These are phyloP conservation scores for Yamadazyma atmosphaerica DNA, from an alignment of 1,139 yeast species.

Conservation along the genomic window DNA sequence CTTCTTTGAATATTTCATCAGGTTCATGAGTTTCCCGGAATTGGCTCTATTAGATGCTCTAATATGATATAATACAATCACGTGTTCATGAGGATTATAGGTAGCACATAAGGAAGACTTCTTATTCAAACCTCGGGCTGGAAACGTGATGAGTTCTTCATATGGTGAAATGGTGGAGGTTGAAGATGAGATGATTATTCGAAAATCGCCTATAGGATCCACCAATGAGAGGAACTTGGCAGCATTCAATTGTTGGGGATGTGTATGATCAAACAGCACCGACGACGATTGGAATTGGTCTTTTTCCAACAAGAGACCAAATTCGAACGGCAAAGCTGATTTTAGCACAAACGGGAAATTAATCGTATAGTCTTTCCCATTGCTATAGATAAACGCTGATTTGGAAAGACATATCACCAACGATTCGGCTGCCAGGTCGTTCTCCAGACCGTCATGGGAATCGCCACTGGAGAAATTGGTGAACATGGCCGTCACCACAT, in stretches of 20 bases:
- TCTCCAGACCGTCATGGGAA: slow-evolving; percentile 4
- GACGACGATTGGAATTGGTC: slow-evolving; percentile 23
- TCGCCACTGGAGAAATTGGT: slow-evolving; percentile 32
- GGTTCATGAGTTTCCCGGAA: slow-evolving; percentile 16
- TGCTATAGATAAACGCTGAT: slow-evolving; percentile 57
- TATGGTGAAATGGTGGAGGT: slow-evolving; percentile 60
- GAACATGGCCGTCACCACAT: slow-evolving; percentile 50
- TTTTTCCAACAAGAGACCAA: slow-evolving; percentile 64
- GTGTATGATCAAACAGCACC: slow-evolving; percentile 10
- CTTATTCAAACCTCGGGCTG: slow-evolving; percentile 35
- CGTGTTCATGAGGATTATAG: slow-evolving; percentile 43
- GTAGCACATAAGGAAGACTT: slow-evolving; percentile 52
- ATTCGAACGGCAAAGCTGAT: slow-evolving; percentile 57
- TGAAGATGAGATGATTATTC: slow-evolving; percentile 67
- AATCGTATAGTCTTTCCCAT: slow-evolving; percentile 57
- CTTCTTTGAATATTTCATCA: slow-evolving; percentile 18
- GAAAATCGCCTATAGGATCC: slow-evolving; percentile 70
- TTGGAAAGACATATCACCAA: slow-evolving; percentile 53
- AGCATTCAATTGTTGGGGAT: slow-evolving; percentile 26
- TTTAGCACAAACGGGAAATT: slow-evolving; percentile 64
- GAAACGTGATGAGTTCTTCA: slow-evolving; percentile 59
- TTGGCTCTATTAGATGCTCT: slow-evolving; percentile 35
- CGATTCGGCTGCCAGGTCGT: slow-evolving; percentile 7
- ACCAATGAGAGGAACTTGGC: slow-evolving; percentile 60
- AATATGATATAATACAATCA: slow-evolving; percentile 51